phyloP scores from a whole-genome alignment of 768 basidiomycete species.

The Naganishia onofrii region DNA sequence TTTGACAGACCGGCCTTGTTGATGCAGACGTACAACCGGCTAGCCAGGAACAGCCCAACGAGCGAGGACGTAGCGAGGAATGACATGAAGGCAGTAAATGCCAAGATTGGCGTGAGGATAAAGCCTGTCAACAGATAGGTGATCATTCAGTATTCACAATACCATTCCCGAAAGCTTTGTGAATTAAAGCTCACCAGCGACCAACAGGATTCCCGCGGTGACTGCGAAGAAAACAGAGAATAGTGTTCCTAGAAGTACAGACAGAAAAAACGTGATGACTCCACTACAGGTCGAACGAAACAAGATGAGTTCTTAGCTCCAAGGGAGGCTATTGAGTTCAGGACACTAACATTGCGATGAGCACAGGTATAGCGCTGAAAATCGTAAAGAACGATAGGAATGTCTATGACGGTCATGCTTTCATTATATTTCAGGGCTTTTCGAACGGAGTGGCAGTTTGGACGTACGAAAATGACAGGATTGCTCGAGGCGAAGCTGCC shows the following conservation, averaged over 20 bases:
- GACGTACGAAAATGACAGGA: slow-evolving; percentile 14
- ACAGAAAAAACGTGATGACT: not conserved
- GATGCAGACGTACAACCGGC: slow-evolving; percentile 17
- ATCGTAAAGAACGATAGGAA: not conserved
- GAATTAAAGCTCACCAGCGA: not conserved
- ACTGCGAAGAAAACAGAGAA: not conserved
- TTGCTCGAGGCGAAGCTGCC: slow-evolving; percentile 2
- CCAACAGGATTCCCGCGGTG: not conserved
- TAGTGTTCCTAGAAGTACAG: not conserved
- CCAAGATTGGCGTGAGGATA: slow-evolving; percentile 22
- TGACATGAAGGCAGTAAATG: slow-evolving; percentile 16
- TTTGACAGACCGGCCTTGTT: slow-evolving; percentile 9
- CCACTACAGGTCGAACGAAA: not conserved
- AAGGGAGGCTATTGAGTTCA: not conserved
- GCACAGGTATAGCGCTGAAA: slow-evolving; percentile 3
- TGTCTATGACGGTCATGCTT: not conserved
- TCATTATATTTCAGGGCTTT: not conserved
- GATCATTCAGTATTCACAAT: not conserved
- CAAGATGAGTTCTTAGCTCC: too few relatives aligned
- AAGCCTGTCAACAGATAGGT: not conserved
- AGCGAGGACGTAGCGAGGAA: slow-evolving; percentile 10
- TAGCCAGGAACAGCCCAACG: slow-evolving; percentile 4
- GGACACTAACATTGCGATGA: slow-evolving; percentile 1
- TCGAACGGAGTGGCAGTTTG: not conserved
- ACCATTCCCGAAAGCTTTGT: not conserved